A percentile compares a stretch with the other conserved stretches of the same genome.
Evolutionary conservation across 2,329 filamentous ascomycete species (phyloP).

Genomic region (Ophiosphaerella korrae): DNA sequence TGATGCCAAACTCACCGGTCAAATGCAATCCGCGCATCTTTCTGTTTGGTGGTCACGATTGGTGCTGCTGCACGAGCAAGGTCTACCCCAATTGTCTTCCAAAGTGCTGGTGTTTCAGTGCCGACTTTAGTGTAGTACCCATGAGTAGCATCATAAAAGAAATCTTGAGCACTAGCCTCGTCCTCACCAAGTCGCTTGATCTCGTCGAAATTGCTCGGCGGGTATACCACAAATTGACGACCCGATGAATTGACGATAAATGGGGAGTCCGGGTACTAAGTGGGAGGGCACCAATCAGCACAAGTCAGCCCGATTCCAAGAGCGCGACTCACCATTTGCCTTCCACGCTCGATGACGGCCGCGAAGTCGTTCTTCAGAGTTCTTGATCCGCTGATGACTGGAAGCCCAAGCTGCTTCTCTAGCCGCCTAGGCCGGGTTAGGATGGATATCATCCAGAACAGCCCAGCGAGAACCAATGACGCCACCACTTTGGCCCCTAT

Average conservation of each 20-base stretch:
- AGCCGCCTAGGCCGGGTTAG: background rate
- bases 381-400: background rate
- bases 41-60: background rate
- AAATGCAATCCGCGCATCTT: background rate
- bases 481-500: background rate
- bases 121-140: background rate
- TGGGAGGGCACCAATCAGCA: background rate
- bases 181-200: background rate
- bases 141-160: background rate
- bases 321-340: background rate
- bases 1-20: background rate
- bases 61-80: background rate
- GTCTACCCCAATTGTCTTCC: background rate
- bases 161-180: background rate
- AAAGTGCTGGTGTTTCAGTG: background rate
- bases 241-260: background rate
- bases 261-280: background rate
- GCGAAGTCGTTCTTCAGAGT: background rate
- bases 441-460: background rate
- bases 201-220: background rate
- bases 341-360: background rate
- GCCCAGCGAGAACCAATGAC: background rate
- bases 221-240: background rate
- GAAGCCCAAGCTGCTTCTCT: background rate
- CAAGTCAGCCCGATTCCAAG: background rate